Evolutionary conservation across 2,329 filamentous ascomycete species (phyloP), one percentile per base, ranked within the genome.

Genomic region (Aspergillus terreus): DNA sequence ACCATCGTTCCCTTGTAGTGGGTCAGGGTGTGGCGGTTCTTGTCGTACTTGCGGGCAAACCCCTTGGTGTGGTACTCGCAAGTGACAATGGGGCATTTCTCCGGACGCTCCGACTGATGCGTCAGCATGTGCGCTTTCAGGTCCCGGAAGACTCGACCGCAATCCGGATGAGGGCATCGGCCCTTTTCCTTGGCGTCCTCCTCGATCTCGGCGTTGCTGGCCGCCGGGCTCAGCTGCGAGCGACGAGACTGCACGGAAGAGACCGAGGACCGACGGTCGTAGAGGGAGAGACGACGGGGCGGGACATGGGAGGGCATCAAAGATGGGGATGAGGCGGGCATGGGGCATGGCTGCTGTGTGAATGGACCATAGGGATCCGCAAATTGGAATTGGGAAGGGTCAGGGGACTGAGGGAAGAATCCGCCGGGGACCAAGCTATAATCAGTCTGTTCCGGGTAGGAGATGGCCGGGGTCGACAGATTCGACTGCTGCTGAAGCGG

Each of bases 1-100:
- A 96, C 90, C 92, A 96, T 96, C 45, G 89, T 96, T 38, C 92
- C 92, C 75, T 96, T 96, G 81, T 96, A 96, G 71, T 96, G 92
- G 4, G 92, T 96, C 56, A 96, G 74, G 4, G 91, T 95, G 71
- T 96, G 92, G 42, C 92, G 80, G 74, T 96, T 96, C 80, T 95
- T 95, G 78, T 96, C 92, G 69, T 96, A 96, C 74, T 96, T 96
- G 62, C 92, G 82, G 10, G 92, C 91, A 66, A 96, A 96, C 4
- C 92, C 92, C 74, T 96, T 96, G 65, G 82, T 77, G 76, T 95
- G 87, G 73, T 96, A 96, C 65, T 95, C 90, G 76, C 92, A 96
- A 0, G 86, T 94, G 52, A 87, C 79, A 60, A 96, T 96, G 1
- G 92, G 92, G 73, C 92, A 96, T 76, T 96, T 96, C 69, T 96